Evolutionary conservation across 371 early-diverging fungal genomes (phyloP), one percentile per base, ranked within the genome.

Genomic region (Apophysomyces trapeziformis): DNA sequence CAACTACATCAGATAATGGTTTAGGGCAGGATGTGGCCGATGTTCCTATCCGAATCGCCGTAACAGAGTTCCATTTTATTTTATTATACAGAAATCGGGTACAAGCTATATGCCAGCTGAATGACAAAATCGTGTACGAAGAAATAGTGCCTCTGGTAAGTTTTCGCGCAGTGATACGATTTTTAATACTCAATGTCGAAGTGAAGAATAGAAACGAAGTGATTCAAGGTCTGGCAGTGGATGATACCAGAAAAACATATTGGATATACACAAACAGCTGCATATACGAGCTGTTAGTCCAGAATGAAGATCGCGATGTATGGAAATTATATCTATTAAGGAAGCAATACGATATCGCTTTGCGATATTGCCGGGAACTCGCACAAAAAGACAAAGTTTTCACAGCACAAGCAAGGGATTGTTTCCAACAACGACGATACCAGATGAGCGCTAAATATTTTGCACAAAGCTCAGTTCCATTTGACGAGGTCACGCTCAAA

Each of bases 291-390:
- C 78, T 96, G 8, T 82, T 94, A n/a, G 83, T 94, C 21, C 87
- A 86, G 1, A 89, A 92, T 47, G 97, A 97, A 74, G 94, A 94
- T 60, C 85, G 94, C 9, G 88, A 96, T 66, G 89, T 95, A 4
- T 97, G 98, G 98, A 83, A 84, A 14, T 77, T 95, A 0, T 95
- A 90, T 66, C 77, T 97, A 45, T 76, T 83, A 43, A 84, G 86
- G 58, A 85, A 86, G 57, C 71, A 85, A 60, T 96, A 89, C 66
- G 91, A 90, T 18, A 69, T 78, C 7, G 94, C 95, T 4, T 71
- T 92, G 35, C 73, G 83, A 39, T 89, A 88, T 68, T 88, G 90
- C 69, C 91, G 88, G 77, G 88, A 85, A 44, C 78, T 85, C 1
- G 74, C 79, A 0, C 94, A 96, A 67, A 78, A 82, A 39, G 90